Conservation (phyloP, 2,329 filamentous ascomycete species). For the Chaetomiaceae sp. region DNA sequence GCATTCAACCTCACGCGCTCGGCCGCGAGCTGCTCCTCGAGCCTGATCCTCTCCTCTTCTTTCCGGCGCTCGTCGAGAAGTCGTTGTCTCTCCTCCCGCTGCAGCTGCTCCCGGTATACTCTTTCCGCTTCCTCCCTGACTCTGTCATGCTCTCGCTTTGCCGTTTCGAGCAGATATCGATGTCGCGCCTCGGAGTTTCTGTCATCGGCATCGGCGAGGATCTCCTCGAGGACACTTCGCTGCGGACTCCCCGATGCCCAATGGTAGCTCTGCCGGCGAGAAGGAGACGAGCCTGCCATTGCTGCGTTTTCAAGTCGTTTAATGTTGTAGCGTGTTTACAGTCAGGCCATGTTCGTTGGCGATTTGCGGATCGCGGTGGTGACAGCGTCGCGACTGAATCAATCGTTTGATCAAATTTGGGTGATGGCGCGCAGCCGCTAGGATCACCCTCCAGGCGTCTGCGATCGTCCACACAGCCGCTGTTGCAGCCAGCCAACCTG, state of each 20-base stretch:
- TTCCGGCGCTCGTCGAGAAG: conserved; percentile 28
- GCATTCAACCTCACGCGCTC: conserved; percentile 29
- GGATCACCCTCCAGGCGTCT: conserved; percentile 3
- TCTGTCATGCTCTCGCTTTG: conserved; percentile 30
- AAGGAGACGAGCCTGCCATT: conserved; percentile 33
- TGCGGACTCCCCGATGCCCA: conserved; percentile 19
- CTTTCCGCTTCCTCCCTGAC: conserved; percentile 30
- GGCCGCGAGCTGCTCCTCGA: conserved; percentile 27
- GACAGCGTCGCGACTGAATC: not conserved
- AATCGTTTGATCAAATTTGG: conserved; percentile 4
- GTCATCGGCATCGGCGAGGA: conserved; percentile 28
- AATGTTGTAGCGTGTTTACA: not conserved
- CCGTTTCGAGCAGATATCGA: conserved; percentile 28
- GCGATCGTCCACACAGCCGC: not conserved
- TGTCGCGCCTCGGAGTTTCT: conserved; percentile 34
- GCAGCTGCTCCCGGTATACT: conserved; percentile 26
- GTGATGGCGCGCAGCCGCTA: conserved; percentile 2
- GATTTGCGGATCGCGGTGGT: conserved; percentile 1
- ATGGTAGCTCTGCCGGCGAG: conserved; percentile 23
- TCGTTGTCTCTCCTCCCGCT: conserved; percentile 23
- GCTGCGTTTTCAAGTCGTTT: not conserved
- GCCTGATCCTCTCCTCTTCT: conserved; percentile 31
- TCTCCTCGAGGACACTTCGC: conserved; percentile 26
- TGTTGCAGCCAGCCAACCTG: not conserved
- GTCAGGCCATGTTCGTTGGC: conserved; percentile 11